Percentiles rank a stretch among this genome's conserved stretches.
Conservation (phyloP, 495 filamentous ascomycete genomes). For the Daldinia grandis region DNA sequence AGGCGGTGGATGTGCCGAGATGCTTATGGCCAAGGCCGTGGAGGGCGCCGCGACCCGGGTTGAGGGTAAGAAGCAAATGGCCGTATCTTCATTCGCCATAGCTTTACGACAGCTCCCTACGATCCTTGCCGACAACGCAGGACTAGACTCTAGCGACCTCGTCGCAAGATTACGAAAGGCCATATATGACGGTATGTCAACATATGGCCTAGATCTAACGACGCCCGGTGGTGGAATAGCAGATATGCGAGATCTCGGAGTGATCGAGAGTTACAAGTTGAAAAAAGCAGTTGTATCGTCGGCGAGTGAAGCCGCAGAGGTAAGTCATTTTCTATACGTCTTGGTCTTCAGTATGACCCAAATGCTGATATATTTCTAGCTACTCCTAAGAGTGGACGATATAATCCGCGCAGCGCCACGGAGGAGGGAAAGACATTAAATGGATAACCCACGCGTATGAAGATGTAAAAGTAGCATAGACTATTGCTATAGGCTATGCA, state of each 20-base stretch:
- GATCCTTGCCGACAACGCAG: slow-evolving; percentile 96
- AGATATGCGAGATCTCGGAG: slow-evolving; percentile 94
- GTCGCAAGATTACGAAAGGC: slow-evolving; percentile 91
- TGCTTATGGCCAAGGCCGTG: slow-evolving; percentile 98
- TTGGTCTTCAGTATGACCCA: not conserved
- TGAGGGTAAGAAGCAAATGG: slow-evolving; percentile 94
- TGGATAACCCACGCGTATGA: slow-evolving; percentile 1
- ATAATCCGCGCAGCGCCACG: slow-evolving; percentile 84
- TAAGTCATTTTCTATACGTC: slow-evolving; percentile 53
- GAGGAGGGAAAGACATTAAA: slow-evolving; percentile 67
- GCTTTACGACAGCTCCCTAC: slow-evolving; percentile 94
- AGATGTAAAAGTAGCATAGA: slow-evolving; percentile 34
- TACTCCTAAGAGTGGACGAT: slow-evolving; percentile 85
- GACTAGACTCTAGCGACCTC: slow-evolving; percentile 92
- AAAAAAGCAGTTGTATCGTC: slow-evolving; percentile 96
- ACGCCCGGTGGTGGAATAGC: slow-evolving; percentile 92
- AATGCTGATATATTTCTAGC: slow-evolving; percentile 52
- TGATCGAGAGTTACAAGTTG: slow-evolving; percentile 98
- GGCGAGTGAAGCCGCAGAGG: slow-evolving; percentile 95
- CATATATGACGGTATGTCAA: slow-evolving; percentile 92
- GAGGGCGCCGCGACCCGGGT: slow-evolving; percentile 93
- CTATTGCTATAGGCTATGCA: slow-evolving; percentile 26
- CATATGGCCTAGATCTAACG: slow-evolving; percentile 86
- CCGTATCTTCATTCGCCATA: slow-evolving; percentile 86
- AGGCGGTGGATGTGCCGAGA: slow-evolving; percentile 95